phyloP scores from a whole-genome alignment of 805 yeast genomes.

The Blastobotrys terrestris region DNA sequence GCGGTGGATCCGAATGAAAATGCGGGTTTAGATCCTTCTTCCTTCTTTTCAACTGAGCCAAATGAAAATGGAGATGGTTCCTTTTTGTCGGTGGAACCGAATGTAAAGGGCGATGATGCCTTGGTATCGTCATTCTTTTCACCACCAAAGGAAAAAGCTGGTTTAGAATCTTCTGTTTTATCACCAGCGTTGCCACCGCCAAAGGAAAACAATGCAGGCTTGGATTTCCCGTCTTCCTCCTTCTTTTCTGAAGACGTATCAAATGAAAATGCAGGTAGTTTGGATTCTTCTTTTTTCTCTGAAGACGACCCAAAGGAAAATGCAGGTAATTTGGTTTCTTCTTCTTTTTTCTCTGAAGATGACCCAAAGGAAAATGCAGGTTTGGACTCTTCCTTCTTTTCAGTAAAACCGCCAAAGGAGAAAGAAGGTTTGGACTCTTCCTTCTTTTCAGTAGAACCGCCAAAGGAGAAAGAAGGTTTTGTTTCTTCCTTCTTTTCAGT shows the following conservation, averaged over 20 bases:
- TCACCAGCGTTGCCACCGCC: neutral
- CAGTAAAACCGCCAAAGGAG: neutral
- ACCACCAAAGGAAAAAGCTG: conserved; percentile 8
- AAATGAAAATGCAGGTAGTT: conserved; percentile 14
- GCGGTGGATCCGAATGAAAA: conserved; percentile 5
- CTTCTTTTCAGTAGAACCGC: neutral
- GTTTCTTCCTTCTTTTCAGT: neutral
- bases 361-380: conserved; percentile 13
- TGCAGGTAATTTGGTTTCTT: neutral
- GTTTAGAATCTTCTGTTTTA: neutral
- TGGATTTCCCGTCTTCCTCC: neutral
- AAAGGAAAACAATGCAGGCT: neutral
- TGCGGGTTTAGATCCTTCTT: neutral
- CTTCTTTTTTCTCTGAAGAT: neutral
- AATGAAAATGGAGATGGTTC: neutral
- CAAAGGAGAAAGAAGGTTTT: neutral
- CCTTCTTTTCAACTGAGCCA: neutral
- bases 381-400: conserved; percentile 1
- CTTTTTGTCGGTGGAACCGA: neutral
- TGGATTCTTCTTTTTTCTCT: conserved; percentile 5
- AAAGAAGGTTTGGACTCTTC: conserved; percentile 7
- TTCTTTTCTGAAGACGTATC: conserved; percentile 6
- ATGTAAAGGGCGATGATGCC: neutral
- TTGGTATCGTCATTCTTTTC: neutral
- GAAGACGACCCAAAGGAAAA: conserved; percentile 11